Evolutionary conservation across 495 filamentous ascomycete species (phyloP), one percentile per base, ranked within the genome.

Genomic region (Penicillium herquei): DNA sequence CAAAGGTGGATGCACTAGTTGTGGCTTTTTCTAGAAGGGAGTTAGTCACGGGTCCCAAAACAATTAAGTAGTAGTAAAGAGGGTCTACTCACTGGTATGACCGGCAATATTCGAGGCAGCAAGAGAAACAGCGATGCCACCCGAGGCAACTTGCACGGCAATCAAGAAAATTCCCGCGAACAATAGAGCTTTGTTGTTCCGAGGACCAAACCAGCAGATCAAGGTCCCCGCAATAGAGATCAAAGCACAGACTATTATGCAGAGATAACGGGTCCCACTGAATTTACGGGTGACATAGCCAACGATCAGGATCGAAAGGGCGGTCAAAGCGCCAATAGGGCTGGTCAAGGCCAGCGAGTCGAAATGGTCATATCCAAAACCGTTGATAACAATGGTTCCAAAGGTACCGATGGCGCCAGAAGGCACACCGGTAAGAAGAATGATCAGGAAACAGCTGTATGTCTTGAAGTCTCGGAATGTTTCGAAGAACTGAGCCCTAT

Each of bases 1-100:
- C 49, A 51, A 51, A 51, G 1, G 35, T 51, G 35, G 49, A 40
- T 40, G 49, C 49, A 30, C 49, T 51, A n/a, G 49, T 51, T 4
- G 49, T 40, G 12, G 34, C 35, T 51, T 51, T 51, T 51, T 51
- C 49, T 51, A 21, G 6, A 18, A 26, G 33, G 18, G 26, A 14
- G 35, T 51, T 31, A 51, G 35, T 12, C 3, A 13, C 6, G 13
- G 5, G 7, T 14, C 34, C 34, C 8, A 7, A 49, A n/a, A 6
- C 7, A 12, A 14, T n/a, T 0, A 18, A n/a, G 18, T 8, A 21
- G 14, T 10, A 30, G 14, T 10, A 39, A 6, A 51, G 13, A 11
- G 8, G 47, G 18, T 1, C 21, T 2, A 51, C 49, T 39, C 30
- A 51, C 49, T 51, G 13, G 49, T 51, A 39, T 51, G 49, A 7